phyloP scores from a whole-genome alignment of 164 flowering plant species.

The Berberis thunbergii region DNA sequence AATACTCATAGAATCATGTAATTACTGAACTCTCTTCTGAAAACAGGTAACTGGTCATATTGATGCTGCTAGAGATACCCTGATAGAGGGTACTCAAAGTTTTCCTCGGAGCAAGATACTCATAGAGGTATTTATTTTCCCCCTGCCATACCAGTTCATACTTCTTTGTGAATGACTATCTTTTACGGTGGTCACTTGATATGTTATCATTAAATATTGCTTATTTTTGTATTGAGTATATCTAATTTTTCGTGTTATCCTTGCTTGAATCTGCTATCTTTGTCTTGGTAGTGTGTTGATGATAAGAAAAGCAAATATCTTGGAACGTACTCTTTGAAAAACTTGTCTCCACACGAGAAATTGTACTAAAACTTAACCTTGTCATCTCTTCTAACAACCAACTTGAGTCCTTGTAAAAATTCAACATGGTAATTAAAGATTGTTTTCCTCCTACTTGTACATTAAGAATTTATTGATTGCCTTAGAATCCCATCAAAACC shows the following conservation, averaged over 20 bases:
- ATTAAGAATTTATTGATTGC: no score
- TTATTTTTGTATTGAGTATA: background rate
- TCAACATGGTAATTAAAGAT: no score
- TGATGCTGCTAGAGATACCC: conserved; percentile 49
- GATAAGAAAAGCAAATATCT: no score
- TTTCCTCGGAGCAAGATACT: conserved; percentile 57
- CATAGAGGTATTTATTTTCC: conserved; percentile 48
- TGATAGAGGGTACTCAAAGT: conserved; percentile 49
- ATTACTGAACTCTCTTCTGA: conserved; percentile 1
- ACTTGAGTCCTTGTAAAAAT: no score
- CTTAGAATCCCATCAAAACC: no score
- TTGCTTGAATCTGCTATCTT: no score
- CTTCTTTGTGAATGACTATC: background rate
- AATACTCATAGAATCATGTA: background rate
- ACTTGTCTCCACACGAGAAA: no score
- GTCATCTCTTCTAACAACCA: no score
- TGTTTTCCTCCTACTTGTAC: no score
- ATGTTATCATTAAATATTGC: background rate
- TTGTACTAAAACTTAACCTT: no score
- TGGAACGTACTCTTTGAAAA: no score
- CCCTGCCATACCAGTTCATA: background rate
- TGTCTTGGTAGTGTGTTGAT: no score
- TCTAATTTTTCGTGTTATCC: background rate
- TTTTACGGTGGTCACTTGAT: background rate
- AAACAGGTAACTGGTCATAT: conserved; percentile 43